A percentile compares a stretch with the other conserved stretches of the same genome.
These are phyloP conservation scores for Ramularia endophylla DNA, from an alignment of 2,329 filamentous ascomycete species.

Conservation along the genomic window DNA sequence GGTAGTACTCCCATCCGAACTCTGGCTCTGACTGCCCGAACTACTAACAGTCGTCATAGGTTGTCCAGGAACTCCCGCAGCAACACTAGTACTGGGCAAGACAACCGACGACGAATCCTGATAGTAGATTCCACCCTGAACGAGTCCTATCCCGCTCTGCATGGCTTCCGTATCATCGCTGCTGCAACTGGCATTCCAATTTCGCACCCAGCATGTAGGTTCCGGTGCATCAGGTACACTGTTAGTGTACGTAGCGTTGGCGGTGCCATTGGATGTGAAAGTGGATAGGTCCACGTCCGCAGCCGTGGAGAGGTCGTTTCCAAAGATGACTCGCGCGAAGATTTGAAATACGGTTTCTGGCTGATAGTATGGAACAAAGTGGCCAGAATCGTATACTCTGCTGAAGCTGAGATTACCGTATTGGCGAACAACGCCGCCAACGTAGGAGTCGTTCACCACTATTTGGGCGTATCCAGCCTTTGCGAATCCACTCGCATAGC, in stretches of 20 bases:
- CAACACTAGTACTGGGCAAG: slow-evolving; percentile 29
- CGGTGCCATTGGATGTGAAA: slow-evolving; percentile 54
- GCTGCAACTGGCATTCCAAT: slow-evolving; percentile 48
- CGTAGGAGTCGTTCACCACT: slow-evolving; percentile 60
- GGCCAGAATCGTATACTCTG: slow-evolving; percentile 48
- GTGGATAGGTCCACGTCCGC: slow-evolving; percentile 39
- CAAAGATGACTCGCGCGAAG: slow-evolving; percentile 48
- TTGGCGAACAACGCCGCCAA: slow-evolving; percentile 68
- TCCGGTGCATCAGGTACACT: slow-evolving; percentile 36
- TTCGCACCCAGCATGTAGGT: slow-evolving; percentile 57
- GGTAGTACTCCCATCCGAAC: slow-evolving; percentile 9
- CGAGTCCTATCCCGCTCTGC: slow-evolving; percentile 45
- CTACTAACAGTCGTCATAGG: slow-evolving; percentile 20
- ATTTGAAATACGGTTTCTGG: slow-evolving; percentile 49
- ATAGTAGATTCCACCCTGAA: slow-evolving; percentile 56
- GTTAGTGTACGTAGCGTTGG: slow-evolving; percentile 53
- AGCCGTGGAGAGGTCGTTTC: slow-evolving; percentile 45
- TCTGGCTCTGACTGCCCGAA: slow-evolving; percentile 6
- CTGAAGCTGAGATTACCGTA: slow-evolving; percentile 60
- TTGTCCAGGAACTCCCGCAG: slow-evolving; percentile 29
- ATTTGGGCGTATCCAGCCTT: slow-evolving; percentile 67
- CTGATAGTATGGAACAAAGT: slow-evolving; percentile 48
- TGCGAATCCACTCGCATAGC: slow-evolving; percentile 53
- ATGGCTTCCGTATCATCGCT: slow-evolving; percentile 46
- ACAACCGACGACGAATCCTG: slow-evolving; percentile 34